Evolutionary conservation across 331 rosid species (phyloP).

Genomic region (Acacia concinna): DNA sequence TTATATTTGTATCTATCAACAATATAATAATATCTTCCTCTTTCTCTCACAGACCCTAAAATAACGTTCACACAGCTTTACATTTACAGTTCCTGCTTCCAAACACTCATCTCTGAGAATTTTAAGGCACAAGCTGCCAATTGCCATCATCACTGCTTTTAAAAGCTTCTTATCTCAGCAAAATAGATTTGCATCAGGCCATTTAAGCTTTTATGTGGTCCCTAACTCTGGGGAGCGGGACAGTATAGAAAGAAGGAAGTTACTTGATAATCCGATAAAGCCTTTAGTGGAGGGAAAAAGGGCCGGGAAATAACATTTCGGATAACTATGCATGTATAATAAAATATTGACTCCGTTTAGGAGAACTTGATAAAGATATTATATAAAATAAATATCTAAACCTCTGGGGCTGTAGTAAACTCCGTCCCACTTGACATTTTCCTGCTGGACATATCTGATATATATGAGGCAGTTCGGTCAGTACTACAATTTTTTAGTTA

Average conservation of each 20-base stretch:
- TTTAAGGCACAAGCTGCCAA: neutral
- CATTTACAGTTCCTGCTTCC: neutral
- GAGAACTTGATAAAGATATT: neutral
- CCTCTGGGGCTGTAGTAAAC: slow-evolving; percentile 7
- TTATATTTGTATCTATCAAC: neutral
- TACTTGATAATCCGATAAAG: neutral
- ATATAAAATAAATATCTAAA: neutral
- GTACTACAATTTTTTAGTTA: neutral
- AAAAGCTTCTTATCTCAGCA: neutral
- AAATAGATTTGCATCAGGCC: neutral
- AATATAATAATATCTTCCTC: neutral
- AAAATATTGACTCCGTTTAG: neutral
- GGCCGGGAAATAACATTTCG: neutral
- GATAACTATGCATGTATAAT: neutral
- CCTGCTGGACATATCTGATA: neutral
- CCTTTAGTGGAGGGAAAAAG: neutral
- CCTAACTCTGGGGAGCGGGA: neutral
- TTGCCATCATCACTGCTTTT: slow-evolving; percentile 20
- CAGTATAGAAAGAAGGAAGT: neutral
- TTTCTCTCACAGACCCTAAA: neutral
- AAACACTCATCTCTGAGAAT: neutral
- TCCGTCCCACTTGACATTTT: slow-evolving; percentile 24
- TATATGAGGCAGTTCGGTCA: neutral
- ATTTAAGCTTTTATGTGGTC: neutral
- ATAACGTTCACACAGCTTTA: slow-evolving; percentile 25